A percentile compares a stretch with the other conserved stretches of the same genome.
These are phyloP conservation scores for Mollisia scopiformis DNA, from an alignment of 2,329 filamentous ascomycete genomes.

Conservation along the genomic window DNA sequence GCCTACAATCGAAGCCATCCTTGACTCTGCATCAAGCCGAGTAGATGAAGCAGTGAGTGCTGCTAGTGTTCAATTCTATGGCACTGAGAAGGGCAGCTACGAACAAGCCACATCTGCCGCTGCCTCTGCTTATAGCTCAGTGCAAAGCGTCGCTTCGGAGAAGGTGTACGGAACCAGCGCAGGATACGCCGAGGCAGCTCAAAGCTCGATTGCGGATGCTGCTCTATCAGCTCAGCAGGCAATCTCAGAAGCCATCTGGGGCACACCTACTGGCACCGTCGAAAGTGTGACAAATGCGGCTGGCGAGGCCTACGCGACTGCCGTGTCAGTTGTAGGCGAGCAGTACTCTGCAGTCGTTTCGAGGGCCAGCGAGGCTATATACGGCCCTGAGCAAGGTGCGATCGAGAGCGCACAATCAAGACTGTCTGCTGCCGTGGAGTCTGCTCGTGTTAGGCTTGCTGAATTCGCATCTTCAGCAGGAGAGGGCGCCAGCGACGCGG, in stretches of 20 bases:
- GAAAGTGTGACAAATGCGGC: constrained; percentile 25
- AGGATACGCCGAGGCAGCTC: constrained; percentile 55
- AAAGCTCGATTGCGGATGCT: constrained; percentile 54
- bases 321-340: constrained; percentile 25
- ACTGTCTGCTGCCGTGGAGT: constrained; percentile 32
- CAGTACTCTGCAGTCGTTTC: constrained; percentile 24
- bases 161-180: constrained; percentile 58
- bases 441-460: constrained; percentile 31
- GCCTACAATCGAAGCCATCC: constrained; percentile 57
- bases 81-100: constrained; percentile 53
- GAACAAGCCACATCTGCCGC: constrained; percentile 58
- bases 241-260: constrained; percentile 60
- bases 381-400: constrained; percentile 32
- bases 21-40: constrained; percentile 58
- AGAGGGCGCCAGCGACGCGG: constrained; percentile 38
- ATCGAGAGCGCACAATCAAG: constrained; percentile 35
- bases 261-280: constrained; percentile 48
- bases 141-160: constrained; percentile 51
- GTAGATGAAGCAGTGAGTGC: constrained; percentile 61
- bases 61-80: constrained; percentile 60
- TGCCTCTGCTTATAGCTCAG: constrained; percentile 53
- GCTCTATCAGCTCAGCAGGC: constrained; percentile 57
- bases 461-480: constrained; percentile 31
- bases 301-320: constrained; percentile 24
- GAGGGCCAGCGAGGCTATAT: constrained; percentile 27